Evolutionary conservation across 2,329 filamentous ascomycete genomes (phyloP).

Genomic region (Fusarium neocosmosporiellum): DNA sequence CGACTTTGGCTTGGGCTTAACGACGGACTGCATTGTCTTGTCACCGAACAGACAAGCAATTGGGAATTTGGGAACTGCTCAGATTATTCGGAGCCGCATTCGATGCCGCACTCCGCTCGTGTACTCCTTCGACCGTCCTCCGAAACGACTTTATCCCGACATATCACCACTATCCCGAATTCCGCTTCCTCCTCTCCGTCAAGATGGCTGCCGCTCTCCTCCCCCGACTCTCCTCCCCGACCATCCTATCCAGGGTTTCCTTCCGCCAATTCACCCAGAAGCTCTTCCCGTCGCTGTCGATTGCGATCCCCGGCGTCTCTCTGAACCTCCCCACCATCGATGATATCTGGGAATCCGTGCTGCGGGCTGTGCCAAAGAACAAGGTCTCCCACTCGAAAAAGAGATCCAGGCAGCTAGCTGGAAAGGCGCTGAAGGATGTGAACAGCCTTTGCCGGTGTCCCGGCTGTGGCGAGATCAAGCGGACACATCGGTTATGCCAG

Average conservation of each 20-base stretch:
- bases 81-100: background rate
- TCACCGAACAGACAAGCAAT: conserved; percentile 14
- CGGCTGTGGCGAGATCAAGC: conserved; percentile 87
- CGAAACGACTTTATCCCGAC: conserved; percentile 16
- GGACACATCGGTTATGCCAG: conserved; percentile 88
- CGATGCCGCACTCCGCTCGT: background rate
- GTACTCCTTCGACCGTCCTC: background rate
- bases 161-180: conserved; percentile 19
- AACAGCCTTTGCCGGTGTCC: conserved; percentile 89
- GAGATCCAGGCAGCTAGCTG: conserved; percentile 91
- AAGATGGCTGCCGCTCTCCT: conserved; percentile 66
- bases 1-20: conserved; percentile 30
- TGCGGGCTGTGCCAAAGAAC: conserved; percentile 96
- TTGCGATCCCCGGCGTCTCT: conserved; percentile 71
- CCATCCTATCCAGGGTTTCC: conserved; percentile 56
- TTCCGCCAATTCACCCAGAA: conserved; percentile 59
- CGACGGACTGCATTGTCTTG: conserved; percentile 19
- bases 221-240: conserved; percentile 62
- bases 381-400: conserved; percentile 98
- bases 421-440: conserved; percentile 93
- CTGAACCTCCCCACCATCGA: conserved; percentile 68
- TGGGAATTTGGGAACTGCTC: background rate
- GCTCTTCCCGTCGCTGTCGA: conserved; percentile 64
- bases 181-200: conserved; percentile 23
- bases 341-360: conserved; percentile 91